Conservation (phyloP, 2,329 filamentous ascomycete species). For the Ilyonectria destructans region DNA sequence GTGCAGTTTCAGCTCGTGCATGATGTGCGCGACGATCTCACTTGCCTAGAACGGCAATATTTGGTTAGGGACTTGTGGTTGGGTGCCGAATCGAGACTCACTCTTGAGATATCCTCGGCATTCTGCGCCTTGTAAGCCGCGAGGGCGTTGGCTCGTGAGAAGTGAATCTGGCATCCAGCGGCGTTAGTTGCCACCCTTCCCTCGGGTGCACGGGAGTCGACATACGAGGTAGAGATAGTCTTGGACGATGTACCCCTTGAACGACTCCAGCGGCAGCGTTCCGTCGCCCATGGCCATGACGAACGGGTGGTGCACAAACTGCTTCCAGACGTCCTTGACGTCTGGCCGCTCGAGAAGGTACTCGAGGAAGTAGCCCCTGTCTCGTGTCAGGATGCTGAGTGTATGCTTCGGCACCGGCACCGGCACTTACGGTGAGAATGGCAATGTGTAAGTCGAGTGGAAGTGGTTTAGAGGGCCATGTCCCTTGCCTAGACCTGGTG, state of each 20-base stretch:
- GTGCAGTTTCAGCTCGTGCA: conserved; percentile 86
- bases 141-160: conserved; percentile 88
- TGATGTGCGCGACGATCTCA: conserved; percentile 82
- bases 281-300: conserved; percentile 84
- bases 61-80: background rate
- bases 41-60: conserved; percentile 48
- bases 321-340: conserved; percentile 81
- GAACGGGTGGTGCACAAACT: conserved; percentile 87
- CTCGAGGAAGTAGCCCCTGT: conserved; percentile 83
- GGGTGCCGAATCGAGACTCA: conserved; percentile 56
- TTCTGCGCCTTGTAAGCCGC: conserved; percentile 87
- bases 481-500: conserved; percentile 75
- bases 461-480: conserved; percentile 86
- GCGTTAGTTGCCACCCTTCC: conserved; percentile 1
- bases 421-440: conserved; percentile 74
- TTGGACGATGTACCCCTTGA: conserved; percentile 92
- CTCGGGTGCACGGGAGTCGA: background rate
- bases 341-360: conserved; percentile 85
- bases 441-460: conserved; percentile 78
- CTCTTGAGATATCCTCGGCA: conserved; percentile 80
- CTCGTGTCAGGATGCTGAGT: background rate
- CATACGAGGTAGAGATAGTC: conserved; percentile 91
- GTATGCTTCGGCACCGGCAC: background rate
- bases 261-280: conserved; percentile 81
- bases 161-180: conserved; percentile 76